A percentile compares a stretch with the other conserved stretches of the same genome.
These are phyloP conservation scores for Hanseniaspora taiwanica DNA, from an alignment of 805 yeast species.

Conservation along the genomic window DNA sequence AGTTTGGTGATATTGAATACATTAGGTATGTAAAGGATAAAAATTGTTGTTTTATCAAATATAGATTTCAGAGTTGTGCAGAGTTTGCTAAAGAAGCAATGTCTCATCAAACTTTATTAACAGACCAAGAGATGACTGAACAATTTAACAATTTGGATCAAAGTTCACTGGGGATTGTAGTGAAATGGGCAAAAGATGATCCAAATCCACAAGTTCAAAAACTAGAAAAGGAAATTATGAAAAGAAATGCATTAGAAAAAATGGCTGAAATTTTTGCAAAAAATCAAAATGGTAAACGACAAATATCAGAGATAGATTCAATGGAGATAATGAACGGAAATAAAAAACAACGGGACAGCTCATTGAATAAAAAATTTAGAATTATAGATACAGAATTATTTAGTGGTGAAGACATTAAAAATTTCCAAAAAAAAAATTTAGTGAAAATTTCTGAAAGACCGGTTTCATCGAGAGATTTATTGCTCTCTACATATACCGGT, in stretches of 20 bases:
- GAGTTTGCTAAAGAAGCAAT: constrained; percentile 95
- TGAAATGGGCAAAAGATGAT: constrained; percentile 86
- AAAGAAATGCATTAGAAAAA: constrained; percentile 13
- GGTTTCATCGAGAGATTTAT: no score
- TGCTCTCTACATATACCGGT: no score
- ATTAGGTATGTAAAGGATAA: constrained; percentile 47
- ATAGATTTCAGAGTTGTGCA: constrained; percentile 53
- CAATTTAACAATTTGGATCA: constrained; percentile 9
- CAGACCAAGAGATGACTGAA: constrained; percentile 45
- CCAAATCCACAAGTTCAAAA: constrained; percentile 46
- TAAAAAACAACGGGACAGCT: neutral
- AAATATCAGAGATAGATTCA: neutral
- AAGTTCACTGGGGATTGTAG: constrained; percentile 17
- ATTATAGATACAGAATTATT: neutral
- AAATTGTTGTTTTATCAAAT: constrained; percentile 71
- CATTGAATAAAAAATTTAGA: neutral
- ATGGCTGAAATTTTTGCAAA: constrained; percentile 17
- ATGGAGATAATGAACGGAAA: neutral
- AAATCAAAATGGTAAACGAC: neutral
- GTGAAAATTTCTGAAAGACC: neutral
- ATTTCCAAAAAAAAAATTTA: neutral
- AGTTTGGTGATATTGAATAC: constrained; percentile 65
- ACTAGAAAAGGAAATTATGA: constrained; percentile 17
- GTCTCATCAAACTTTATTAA: constrained; percentile 66
- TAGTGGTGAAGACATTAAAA: neutral